Evolutionary conservation across 163 green algal species (phyloP).

Genomic region (Scenedesmus sp.): DNA sequence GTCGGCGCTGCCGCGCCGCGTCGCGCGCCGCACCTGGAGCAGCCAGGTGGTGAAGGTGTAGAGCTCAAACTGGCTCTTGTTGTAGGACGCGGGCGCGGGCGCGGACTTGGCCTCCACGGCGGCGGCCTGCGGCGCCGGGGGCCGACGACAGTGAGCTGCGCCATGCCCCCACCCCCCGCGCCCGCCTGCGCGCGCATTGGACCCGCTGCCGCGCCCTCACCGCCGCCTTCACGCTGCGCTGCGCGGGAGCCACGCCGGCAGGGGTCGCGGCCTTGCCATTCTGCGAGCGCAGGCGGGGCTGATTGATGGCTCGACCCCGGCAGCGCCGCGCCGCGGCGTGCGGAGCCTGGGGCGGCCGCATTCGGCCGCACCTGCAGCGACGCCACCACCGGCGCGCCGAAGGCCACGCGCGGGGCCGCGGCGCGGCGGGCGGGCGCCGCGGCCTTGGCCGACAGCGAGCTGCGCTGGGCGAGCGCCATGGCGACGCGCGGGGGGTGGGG

Average conservation of each 20-base stretch:
- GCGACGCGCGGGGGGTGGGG: too few species aligned
- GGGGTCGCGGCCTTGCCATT: slow-evolving; percentile 17
- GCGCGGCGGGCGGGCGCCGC: slow-evolving; percentile 17
- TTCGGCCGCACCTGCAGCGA: background rate
- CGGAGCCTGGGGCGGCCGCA: background rate
- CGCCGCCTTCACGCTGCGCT: slow-evolving; percentile 31
- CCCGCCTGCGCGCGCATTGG: too few species aligned
- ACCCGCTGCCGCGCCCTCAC: background rate
- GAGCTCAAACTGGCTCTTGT: slow-evolving; percentile 32
- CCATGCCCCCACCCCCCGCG: too few species aligned
- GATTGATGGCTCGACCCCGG: too few species aligned
- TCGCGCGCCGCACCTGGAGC: slow-evolving; percentile 21
- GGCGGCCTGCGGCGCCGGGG: slow-evolving; percentile 5
- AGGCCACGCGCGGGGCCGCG: slow-evolving; percentile 28
- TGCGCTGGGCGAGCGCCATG: slow-evolving; percentile 23
- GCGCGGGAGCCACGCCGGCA: background rate
- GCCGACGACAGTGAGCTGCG: too few species aligned
- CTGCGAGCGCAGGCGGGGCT: slow-evolving; percentile 15
- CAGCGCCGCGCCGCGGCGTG: background rate
- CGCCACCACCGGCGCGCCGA: slow-evolving; percentile 26
- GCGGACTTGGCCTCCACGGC: slow-evolving; percentile 19
- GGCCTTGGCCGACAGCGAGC: slow-evolving; percentile 1
- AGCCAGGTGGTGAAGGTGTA: slow-evolving; percentile 38
- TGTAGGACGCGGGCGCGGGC: slow-evolving; percentile 11
- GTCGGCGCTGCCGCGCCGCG: slow-evolving; percentile 9